Percentiles rank a stretch among this genome's conserved stretches.
These are phyloP conservation scores for Phyllosticta citrichinensis DNA, from an alignment of 2,329 filamentous ascomycete species.

Conservation along the genomic window DNA sequence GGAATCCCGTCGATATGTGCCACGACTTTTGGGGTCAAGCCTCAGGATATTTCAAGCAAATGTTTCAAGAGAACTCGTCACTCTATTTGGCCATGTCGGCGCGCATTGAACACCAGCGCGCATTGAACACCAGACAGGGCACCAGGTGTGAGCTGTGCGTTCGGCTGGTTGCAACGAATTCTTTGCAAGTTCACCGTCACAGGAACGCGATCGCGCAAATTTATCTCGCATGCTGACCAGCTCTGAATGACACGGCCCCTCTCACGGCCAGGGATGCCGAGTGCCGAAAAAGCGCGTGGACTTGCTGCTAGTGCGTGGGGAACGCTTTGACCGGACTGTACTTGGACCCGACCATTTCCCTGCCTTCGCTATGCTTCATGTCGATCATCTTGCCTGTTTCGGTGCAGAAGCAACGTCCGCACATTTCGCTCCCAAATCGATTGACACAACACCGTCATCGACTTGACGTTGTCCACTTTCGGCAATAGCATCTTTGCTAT, in stretches of 20 bases:
- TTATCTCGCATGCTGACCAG: neutral
- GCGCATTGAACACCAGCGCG: too few relatives aligned
- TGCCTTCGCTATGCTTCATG: neutral
- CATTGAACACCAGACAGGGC: too few relatives aligned
- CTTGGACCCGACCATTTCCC: neutral
- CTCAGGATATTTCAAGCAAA: too few relatives aligned
- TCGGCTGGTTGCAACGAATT: too few relatives aligned
- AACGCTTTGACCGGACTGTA: neutral
- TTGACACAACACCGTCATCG: neutral
- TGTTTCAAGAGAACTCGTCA: too few relatives aligned
- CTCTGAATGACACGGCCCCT: neutral
- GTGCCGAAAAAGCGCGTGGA: neutral
- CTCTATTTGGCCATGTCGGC: too few relatives aligned
- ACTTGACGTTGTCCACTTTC: neutral
- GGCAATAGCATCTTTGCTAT: neutral
- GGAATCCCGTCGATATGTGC: too few relatives aligned
- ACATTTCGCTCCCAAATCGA: neutral
- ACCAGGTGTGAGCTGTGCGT: too few relatives aligned
- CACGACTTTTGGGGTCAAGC: too few relatives aligned
- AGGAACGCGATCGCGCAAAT: neutral
- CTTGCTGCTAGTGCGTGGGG: neutral
- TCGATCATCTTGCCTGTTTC: neutral
- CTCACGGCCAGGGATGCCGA: neutral
- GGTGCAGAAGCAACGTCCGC: neutral
- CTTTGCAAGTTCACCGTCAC: neutral